phyloP scores from a whole-genome alignment of 2,329 filamentous ascomycete species.

The Mycosphaerella sp. region DNA sequence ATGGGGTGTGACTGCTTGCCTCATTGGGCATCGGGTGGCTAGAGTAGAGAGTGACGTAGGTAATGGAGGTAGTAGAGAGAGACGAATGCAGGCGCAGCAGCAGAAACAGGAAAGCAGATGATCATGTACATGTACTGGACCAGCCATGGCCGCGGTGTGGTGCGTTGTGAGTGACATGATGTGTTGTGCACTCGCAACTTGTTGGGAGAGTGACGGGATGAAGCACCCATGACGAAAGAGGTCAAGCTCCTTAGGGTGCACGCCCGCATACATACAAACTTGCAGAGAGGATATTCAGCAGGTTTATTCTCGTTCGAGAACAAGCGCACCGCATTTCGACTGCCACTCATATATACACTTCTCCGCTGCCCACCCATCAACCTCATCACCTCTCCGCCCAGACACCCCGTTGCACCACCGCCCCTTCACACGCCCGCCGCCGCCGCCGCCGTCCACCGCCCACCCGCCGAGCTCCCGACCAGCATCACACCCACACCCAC shows the following conservation, averaged over 20 bases:
- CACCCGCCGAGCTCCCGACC: background rate
- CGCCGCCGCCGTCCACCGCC: background rate
- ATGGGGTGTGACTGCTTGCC: slow-evolving; percentile 11
- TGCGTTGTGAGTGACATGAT: background rate
- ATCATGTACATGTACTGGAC: too few relatives aligned
- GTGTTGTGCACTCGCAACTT: too few relatives aligned
- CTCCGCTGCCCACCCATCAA: too few relatives aligned
- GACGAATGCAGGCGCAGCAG: background rate
- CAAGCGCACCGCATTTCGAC: too few relatives aligned
- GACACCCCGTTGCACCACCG: background rate
- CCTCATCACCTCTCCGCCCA: too few relatives aligned
- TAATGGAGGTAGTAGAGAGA: too few relatives aligned
- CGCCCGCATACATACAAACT: too few relatives aligned
- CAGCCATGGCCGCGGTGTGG: too few relatives aligned
- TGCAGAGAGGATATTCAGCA: too few relatives aligned
- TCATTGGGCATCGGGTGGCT: background rate
- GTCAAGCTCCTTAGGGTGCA: too few relatives aligned
- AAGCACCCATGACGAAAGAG: background rate
- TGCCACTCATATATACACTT: too few relatives aligned
- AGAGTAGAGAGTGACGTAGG: background rate
- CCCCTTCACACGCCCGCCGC: background rate
- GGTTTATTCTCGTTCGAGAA: too few relatives aligned
- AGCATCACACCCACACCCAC: slow-evolving; percentile 1
- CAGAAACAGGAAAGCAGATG: background rate
- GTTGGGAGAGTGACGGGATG: background rate